Evolutionary conservation across 2,329 filamentous ascomycete species (phyloP).

Genomic region (Trichoderma gracile): DNA sequence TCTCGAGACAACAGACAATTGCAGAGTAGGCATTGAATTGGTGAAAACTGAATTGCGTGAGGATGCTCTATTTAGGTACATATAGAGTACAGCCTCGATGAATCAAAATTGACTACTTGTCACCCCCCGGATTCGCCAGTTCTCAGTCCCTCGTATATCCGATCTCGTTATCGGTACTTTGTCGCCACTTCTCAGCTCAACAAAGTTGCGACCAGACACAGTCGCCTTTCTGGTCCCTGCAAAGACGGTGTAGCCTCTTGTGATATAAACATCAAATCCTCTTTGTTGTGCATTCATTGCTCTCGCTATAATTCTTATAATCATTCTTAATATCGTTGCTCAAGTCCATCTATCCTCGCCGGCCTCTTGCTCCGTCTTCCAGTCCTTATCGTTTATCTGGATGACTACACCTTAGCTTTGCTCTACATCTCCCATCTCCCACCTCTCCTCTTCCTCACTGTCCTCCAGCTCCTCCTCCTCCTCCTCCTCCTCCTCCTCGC

Average conservation of each 20-base stretch:
- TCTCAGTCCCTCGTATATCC: neutral
- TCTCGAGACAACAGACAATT: too few relatives aligned
- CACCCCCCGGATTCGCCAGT: too few relatives aligned
- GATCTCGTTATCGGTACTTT: neutral
- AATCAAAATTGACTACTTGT: too few relatives aligned
- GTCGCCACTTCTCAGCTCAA: slow-evolving; percentile 10
- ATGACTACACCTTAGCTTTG: slow-evolving; percentile 1
- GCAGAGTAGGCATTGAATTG: too few relatives aligned
- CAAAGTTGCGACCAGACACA: neutral
- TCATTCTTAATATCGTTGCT: neutral
- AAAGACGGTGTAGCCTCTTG: slow-evolving; percentile 6
- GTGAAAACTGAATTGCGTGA: too few relatives aligned
- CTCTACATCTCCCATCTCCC: neutral
- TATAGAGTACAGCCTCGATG: too few relatives aligned
- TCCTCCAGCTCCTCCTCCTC: neutral
- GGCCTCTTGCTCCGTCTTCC: slow-evolving; percentile 5
- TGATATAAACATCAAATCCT: neutral
- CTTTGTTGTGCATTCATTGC: neutral
- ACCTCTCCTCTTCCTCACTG: neutral
- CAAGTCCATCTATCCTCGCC: neutral
- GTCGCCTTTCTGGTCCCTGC: neutral
- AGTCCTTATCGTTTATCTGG: slow-evolving; percentile 20
- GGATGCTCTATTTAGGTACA: too few relatives aligned
- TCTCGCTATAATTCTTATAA: neutral
- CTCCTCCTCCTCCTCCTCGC: neutral